Conservation (phyloP, 2,329 filamentous ascomycete genomes). For the Herpotrichia juniperi region DNA sequence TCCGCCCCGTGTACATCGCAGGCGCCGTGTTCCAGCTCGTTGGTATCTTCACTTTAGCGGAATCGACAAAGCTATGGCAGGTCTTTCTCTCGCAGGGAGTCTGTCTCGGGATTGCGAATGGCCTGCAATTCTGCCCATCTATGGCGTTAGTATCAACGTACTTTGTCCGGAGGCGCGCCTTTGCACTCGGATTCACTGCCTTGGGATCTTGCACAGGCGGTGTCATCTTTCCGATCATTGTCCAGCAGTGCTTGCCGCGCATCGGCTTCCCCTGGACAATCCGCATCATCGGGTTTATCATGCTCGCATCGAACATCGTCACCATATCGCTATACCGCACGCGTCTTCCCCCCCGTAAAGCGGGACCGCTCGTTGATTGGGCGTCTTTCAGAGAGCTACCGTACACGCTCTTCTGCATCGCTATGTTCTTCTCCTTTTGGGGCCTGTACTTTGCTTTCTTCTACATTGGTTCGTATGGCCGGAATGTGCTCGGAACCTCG, state of each 20-base stretch:
- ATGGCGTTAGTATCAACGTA: conserved; percentile 58
- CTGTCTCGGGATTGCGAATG: conserved; percentile 60
- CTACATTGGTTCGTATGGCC: conserved; percentile 50
- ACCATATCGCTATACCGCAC: conserved; percentile 42
- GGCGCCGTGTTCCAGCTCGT: conserved; percentile 41
- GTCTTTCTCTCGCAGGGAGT: conserved; percentile 57
- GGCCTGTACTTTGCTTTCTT: conserved; percentile 53
- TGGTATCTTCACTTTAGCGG: conserved; percentile 37
- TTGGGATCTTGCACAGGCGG: conserved; percentile 37
- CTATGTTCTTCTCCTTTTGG: conserved; percentile 46
- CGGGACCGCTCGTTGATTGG: conserved; percentile 50
- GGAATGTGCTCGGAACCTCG: conserved; percentile 54
- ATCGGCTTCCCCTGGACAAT: conserved; percentile 67
- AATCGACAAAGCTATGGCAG: conserved; percentile 39
- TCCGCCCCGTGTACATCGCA: conserved; percentile 31
- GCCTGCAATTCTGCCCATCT: conserved; percentile 60
- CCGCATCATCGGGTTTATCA: conserved; percentile 65
- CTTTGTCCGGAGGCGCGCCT: conserved; percentile 34
- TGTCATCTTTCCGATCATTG: conserved; percentile 39
- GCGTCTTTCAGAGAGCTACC: conserved; percentile 48
- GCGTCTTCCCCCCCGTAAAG: conserved; percentile 48
- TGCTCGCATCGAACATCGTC: conserved; percentile 50
- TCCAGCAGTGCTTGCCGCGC: conserved; percentile 34
- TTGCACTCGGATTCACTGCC: conserved; percentile 36
- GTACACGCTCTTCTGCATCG: conserved; percentile 45